Percentiles rank a stretch among this genome's conserved stretches.
These are phyloP conservation scores for Lepraria neglecta DNA, from an alignment of 495 filamentous ascomycete species.

Conservation along the genomic window DNA sequence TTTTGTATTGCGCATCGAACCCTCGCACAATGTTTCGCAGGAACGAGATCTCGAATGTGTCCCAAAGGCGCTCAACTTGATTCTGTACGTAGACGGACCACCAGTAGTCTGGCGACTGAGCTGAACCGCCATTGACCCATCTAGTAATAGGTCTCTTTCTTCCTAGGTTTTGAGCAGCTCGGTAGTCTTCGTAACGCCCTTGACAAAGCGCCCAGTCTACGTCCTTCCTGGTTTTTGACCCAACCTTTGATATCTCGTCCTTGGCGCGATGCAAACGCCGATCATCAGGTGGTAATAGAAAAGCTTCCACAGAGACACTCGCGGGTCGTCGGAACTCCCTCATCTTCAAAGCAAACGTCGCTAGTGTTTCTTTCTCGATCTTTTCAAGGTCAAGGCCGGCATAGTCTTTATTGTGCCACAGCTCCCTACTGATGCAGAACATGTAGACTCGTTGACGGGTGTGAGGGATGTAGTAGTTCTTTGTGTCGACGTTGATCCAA, in stretches of 20 bases:
- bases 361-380: too few species aligned
- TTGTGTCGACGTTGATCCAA: conserved; percentile 53
- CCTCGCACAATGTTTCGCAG: conserved; percentile 37
- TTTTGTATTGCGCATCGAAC: conserved; percentile 58
- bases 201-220: conserved; percentile 54
- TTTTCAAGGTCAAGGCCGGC: too few species aligned
- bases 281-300: conserved; percentile 55
- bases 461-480: conserved; percentile 73
- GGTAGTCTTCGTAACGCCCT: conserved; percentile 48
- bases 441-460: conserved; percentile 70
- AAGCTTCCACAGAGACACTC: conserved; percentile 57
- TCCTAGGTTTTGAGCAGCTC: conserved; percentile 42
- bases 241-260: conserved; percentile 34
- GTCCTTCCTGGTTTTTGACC: conserved; percentile 26
- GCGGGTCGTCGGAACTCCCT: conserved; percentile 47
- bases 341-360: conserved; percentile 26
- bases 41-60: conserved; percentile 32
- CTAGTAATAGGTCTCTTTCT: conserved; percentile 48
- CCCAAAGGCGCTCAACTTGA: too few species aligned
- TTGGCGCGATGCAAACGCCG: conserved; percentile 46
- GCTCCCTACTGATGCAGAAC: conserved; percentile 42
- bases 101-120: conserved; percentile 48
- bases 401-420: too few species aligned
- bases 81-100: conserved; percentile 47
- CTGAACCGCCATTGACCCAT: conserved; percentile 49